Percentiles rank a stretch among this genome's conserved stretches.
Conservation (phyloP, 2,329 filamentous ascomycete species). For the Colletotrichum siamense region DNA sequence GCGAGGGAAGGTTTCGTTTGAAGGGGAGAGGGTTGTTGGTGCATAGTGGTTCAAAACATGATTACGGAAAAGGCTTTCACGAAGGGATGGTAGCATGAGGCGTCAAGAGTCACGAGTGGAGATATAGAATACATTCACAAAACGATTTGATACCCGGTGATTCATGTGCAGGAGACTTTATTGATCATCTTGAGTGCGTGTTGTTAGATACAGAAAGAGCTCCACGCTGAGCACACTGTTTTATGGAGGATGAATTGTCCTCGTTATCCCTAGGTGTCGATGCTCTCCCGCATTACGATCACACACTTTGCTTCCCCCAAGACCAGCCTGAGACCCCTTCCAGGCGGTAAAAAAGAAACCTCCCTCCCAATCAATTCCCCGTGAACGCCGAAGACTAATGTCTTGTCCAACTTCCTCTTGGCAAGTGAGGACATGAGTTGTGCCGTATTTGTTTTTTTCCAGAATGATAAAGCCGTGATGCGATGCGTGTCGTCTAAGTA, state of each 20-base stretch:
- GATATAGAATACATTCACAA: constrained; percentile 22
- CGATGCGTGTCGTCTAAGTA: constrained; percentile 9
- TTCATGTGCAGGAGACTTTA: constrained; percentile 13
- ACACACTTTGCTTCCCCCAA: neutral
- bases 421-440: neutral
- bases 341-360: neutral
- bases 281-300: neutral
- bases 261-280: neutral
- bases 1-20: neutral
- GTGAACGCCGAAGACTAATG: constrained; percentile 9
- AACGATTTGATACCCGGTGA: constrained; percentile 21
- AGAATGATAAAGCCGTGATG: constrained; percentile 12
- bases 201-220: neutral
- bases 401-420: constrained; percentile 9
- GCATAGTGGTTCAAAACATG: neutral
- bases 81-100: constrained; percentile 14
- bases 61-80: constrained; percentile 4
- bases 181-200: constrained; percentile 4
- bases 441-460: constrained; percentile 7
- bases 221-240: neutral
- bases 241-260: neutral
- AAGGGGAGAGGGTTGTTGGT: neutral
- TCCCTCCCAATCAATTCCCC: neutral
- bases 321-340: neutral
- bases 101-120: constrained; percentile 9